Percentiles rank a stretch among this genome's conserved stretches.
These are phyloP conservation scores for Conticribra weissflogii DNA, from an alignment of 108 stramenopile species.

Conservation along the genomic window DNA sequence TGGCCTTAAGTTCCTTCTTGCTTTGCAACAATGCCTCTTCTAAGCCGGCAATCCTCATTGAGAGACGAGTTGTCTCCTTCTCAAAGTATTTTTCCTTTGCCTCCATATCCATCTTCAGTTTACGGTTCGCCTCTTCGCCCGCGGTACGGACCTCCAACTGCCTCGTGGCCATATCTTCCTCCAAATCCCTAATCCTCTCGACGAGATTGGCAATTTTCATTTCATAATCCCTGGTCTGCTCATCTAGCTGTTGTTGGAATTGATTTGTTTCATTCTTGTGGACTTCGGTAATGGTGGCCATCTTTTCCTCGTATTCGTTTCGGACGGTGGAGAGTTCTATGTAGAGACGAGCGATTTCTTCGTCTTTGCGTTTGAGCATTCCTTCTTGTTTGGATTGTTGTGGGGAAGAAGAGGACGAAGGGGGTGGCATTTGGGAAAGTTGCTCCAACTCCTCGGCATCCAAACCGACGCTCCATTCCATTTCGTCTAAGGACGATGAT, in stretches of 20 bases:
- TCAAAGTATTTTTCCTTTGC: slow-evolving; percentile 36
- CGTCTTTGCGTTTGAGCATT: slow-evolving; percentile 30
- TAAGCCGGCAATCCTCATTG: slow-evolving; percentile 31
- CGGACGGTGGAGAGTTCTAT: slow-evolving; percentile 38
- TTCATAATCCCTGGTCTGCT: slow-evolving; percentile 39
- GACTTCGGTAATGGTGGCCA: slow-evolving; percentile 31
- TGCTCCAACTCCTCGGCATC: slow-evolving; percentile 29
- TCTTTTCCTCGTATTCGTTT: slow-evolving; percentile 28
- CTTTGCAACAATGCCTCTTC: slow-evolving; percentile 32
- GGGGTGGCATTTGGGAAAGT: slow-evolving; percentile 9
- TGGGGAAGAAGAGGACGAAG: no score
- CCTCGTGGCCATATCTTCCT: slow-evolving; percentile 38
- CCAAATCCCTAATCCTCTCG: slow-evolving; percentile 26
- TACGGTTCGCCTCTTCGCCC: slow-evolving; percentile 9
- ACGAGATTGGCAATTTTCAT: slow-evolving; percentile 18
- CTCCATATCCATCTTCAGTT: slow-evolving; percentile 32
- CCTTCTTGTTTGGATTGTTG: neutral
- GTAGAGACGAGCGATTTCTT: slow-evolving; percentile 37
- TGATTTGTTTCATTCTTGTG: slow-evolving; percentile 24
- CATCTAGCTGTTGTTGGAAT: slow-evolving; percentile 18
- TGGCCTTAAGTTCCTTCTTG: slow-evolving; percentile 37
- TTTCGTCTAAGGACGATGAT: no score
- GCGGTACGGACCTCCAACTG: slow-evolving; percentile 30
- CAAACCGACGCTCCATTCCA: slow-evolving; percentile 44
- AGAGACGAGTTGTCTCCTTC: slow-evolving; percentile 14